phyloP scores from a whole-genome alignment of 176 grass and related monocot genomes.

The Canna indica region DNA sequence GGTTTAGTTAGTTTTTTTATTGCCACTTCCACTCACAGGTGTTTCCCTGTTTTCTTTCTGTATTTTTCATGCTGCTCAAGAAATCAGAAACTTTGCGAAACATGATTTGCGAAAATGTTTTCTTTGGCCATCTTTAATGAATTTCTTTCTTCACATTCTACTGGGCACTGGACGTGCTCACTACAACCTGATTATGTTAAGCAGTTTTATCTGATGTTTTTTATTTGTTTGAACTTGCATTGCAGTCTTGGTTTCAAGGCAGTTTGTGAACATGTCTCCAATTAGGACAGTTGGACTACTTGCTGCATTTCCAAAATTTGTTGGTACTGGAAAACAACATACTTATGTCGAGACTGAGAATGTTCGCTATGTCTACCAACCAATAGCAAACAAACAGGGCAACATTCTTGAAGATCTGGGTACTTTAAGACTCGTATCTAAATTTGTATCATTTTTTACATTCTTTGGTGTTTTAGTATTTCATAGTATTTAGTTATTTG shows the following conservation, averaged over 20 bases:
- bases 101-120: background rate
- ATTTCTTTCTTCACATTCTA: background rate
- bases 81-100: background rate
- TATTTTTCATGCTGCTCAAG: background rate
- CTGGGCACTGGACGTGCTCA: background rate
- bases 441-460: slow-evolving; percentile 44
- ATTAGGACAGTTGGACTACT: slow-evolving; percentile 84
- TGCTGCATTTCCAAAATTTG: slow-evolving; percentile 78
- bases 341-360: slow-evolving; percentile 85
- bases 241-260: slow-evolving; percentile 76
- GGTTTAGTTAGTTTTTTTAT: too few relatives aligned
- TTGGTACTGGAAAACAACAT: slow-evolving; percentile 74
- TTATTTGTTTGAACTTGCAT: slow-evolving; percentile 1
- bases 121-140: background rate
- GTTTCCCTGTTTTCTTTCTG: background rate
- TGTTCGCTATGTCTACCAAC: slow-evolving; percentile 80
- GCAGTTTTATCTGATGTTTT: slow-evolving; percentile 1
- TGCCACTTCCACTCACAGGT: background rate
- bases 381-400: slow-evolving; percentile 81
- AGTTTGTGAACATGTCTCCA: slow-evolving; percentile 79
- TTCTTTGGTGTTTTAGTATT: background rate
- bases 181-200: background rate
- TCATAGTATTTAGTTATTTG: background rate
- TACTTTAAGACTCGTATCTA: slow-evolving; percentile 68
- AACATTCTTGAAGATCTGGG: slow-evolving; percentile 93